Percentiles rank a stretch among this genome's conserved stretches.
These are phyloP conservation scores for Neonectria hederae DNA, from an alignment of 2,329 filamentous ascomycete species.

Conservation along the genomic window DNA sequence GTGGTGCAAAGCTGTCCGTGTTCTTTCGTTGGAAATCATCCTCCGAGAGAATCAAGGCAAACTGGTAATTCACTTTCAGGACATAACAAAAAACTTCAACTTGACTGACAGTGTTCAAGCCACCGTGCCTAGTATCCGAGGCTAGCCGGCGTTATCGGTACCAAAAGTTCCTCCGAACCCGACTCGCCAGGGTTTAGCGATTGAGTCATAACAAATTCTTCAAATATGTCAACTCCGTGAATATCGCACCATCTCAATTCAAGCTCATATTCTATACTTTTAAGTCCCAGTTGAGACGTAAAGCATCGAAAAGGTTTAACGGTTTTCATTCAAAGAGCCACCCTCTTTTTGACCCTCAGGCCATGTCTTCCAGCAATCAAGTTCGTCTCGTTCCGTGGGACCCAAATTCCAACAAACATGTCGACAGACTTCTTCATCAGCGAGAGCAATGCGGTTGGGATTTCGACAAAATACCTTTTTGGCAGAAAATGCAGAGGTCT, in stretches of 20 bases:
- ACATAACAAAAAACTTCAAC: no score
- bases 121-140: no score
- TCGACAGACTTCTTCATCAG: constrained; percentile 25
- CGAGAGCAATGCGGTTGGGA: constrained; percentile 39
- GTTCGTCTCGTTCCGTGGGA: constrained; percentile 39
- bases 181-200: neutral
- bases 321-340: no score
- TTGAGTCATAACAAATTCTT: neutral
- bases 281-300: neutral
- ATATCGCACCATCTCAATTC: neutral
- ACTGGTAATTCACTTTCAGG: no score
- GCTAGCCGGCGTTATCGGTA: no score
- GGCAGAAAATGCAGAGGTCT: constrained; percentile 28
- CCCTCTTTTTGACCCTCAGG: neutral
- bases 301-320: neutral
- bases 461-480: constrained; percentile 21
- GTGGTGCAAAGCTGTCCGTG: no score
- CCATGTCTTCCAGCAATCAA: constrained; percentile 12
- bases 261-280: neutral
- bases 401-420: constrained; percentile 29
- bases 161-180: neutral
- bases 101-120: no score
- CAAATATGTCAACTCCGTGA: neutral
- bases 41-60: no score
- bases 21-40: no score